A percentile compares a stretch with the other conserved stretches of the same genome.
Evolutionary conservation across 2,329 filamentous ascomycete genomes (phyloP).

Genomic region (Elsinoe perseae): DNA sequence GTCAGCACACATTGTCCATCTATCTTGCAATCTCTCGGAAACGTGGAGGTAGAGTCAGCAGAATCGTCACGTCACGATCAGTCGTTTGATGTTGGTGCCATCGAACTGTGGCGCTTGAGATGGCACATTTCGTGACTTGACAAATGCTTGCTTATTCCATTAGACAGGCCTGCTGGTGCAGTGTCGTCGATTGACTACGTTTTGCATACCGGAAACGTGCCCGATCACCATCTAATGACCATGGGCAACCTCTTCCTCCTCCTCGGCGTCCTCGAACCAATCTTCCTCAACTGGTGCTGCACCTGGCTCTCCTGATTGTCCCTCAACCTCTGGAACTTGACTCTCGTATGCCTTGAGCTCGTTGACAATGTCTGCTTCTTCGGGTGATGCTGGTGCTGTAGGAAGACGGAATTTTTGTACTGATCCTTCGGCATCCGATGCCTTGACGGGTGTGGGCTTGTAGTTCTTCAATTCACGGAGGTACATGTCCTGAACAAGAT

Average conservation of each 20-base stretch:
- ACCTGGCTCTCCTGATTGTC: constrained; percentile 60
- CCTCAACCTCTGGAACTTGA: constrained; percentile 91
- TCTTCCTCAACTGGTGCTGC: constrained; percentile 56
- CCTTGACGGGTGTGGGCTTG: constrained; percentile 78
- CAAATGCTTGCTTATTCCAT: constrained; percentile 5
- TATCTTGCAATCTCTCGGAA: too few species aligned
- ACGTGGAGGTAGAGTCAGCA: too few species aligned
- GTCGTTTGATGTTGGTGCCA: neutral
- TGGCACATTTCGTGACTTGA: neutral
- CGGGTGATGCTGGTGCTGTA: constrained; percentile 75
- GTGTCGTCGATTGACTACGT: neutral
- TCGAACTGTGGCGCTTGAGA: neutral
- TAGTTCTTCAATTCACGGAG: constrained; percentile 91
- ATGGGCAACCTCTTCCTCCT: constrained; percentile 19
- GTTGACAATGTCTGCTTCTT: constrained; percentile 86
- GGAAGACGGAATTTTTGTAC: constrained; percentile 82
- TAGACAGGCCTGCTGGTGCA: constrained; percentile 8
- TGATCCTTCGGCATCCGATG: constrained; percentile 78
- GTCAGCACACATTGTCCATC: too few species aligned
- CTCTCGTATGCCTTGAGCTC: constrained; percentile 91
- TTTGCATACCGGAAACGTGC: constrained; percentile 11
- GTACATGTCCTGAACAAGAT: constrained; percentile 97
- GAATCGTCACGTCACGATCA: neutral
- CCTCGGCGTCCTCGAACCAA: constrained; percentile 34
- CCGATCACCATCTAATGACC: constrained; percentile 11